phyloP scores from a whole-genome alignment of 768 basidiomycete species.

The Suillus sp. region DNA sequence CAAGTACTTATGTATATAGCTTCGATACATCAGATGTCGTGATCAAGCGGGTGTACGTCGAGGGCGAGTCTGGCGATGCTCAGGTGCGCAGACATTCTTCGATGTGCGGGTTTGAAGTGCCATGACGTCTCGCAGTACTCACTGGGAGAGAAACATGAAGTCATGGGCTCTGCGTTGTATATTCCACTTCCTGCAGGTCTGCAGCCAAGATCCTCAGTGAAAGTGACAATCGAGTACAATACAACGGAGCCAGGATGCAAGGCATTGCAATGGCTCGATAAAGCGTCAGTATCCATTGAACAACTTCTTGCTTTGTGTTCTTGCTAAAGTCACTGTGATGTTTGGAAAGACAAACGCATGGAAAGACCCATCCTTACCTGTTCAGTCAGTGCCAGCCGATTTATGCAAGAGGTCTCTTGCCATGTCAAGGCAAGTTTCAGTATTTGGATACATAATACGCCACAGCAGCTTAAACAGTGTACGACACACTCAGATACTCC shows the following conservation, averaged over 20 bases:
- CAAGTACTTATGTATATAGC: conserved; percentile 33
- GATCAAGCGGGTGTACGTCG: conserved; percentile 55
- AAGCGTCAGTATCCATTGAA: conserved; percentile 52
- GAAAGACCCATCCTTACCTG: conserved; percentile 80
- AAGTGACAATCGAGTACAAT: conserved; percentile 62
- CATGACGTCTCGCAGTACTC: conserved; percentile 41
- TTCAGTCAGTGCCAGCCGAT: conserved; percentile 96
- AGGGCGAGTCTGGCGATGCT: conserved; percentile 45
- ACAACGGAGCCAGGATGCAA: conserved; percentile 69
- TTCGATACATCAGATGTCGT: conserved; percentile 78
- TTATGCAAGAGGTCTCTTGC: conserved; percentile 77
- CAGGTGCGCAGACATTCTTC: conserved; percentile 40
- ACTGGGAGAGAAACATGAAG: conserved; percentile 58
- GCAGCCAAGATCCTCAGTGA: conserved; percentile 39
- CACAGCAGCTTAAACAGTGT: no score
- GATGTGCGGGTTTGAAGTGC: not conserved
- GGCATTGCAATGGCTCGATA: conserved; percentile 86
- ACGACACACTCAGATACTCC: conserved; percentile 63
- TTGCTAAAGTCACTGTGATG: conserved; percentile 1
- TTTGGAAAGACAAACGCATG: conserved; percentile 72
- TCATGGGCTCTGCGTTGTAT: conserved; percentile 78
- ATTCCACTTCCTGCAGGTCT: conserved; percentile 48
- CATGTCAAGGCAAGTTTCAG: conserved; percentile 63
- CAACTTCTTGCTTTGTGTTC: not conserved
- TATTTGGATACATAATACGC: not conserved